Percentiles rank a stretch among this genome's conserved stretches.
Evolutionary conservation across 352 stramenopile genomes (phyloP).

Genomic region (Pythium chondricola): DNA sequence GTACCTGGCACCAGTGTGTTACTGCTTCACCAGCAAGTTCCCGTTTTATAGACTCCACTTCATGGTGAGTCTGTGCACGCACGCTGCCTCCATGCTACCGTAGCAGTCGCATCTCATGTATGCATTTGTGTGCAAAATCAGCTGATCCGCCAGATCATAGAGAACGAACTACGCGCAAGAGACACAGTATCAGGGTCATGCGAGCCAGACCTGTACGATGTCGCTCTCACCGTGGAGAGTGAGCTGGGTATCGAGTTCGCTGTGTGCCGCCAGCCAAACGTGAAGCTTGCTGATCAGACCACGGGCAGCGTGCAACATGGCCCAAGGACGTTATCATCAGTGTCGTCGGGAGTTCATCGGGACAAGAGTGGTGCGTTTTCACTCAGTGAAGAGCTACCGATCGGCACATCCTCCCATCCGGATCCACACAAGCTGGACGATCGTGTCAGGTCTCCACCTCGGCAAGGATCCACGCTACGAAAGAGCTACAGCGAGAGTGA

Average conservation of each 20-base stretch:
- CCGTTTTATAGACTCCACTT: slow-evolving; percentile 85
- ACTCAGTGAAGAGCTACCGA: slow-evolving; percentile 18
- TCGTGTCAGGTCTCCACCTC: not conserved
- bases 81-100: not conserved
- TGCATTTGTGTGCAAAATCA: too few species aligned
- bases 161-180: slow-evolving; percentile 47
- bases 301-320: not conserved
- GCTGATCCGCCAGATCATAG: slow-evolving; percentile 62
- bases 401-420: not conserved
- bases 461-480: slow-evolving; percentile 1
- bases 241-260: slow-evolving; percentile 51
- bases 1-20: slow-evolving; percentile 62
- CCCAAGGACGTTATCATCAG: slow-evolving; percentile 3
- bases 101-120: not conserved
- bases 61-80: slow-evolving; percentile 28
- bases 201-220: slow-evolving; percentile 39
- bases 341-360: slow-evolving; percentile 7
- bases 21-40: slow-evolving; percentile 85
- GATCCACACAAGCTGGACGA: too few species aligned
- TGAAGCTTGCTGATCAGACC: not conserved
- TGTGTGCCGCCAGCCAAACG: slow-evolving; percentile 49
- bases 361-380: not conserved
- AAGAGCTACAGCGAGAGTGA: slow-evolving; percentile 63
- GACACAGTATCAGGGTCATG: slow-evolving; percentile 16
- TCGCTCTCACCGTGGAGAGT: slow-evolving; percentile 45